phyloP scores from a whole-genome alignment of 2,329 filamentous ascomycete genomes.

The Tolypocladium guangdongense region DNA sequence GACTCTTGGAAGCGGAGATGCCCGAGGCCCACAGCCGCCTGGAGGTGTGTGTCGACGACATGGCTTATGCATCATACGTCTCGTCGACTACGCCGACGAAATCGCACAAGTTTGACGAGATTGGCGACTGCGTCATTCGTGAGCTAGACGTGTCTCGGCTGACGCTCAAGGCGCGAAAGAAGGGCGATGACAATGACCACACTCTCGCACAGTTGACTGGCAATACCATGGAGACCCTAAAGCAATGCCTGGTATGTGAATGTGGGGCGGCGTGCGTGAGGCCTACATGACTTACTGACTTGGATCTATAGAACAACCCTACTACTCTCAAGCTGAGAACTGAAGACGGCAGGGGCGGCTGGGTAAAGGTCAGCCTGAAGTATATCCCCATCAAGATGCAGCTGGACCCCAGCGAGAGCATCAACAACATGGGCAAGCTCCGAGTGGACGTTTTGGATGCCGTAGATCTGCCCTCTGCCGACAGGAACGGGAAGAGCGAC shows the following conservation, averaged over 20 bases:
- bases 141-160: conserved; percentile 95
- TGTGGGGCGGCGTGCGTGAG: neutral
- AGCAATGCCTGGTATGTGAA: conserved; percentile 65
- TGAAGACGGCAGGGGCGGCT: conserved; percentile 63
- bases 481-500: conserved; percentile 93
- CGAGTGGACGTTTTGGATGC: conserved; percentile 90
- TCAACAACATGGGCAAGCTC: conserved; percentile 96
- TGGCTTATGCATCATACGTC: conserved; percentile 79
- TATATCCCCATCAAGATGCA: conserved; percentile 92
- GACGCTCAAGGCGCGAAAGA: conserved; percentile 76
- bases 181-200: conserved; percentile 64
- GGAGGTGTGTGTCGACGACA: conserved; percentile 89
- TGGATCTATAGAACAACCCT: conserved; percentile 61
- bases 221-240: conserved; percentile 76
- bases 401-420: conserved; percentile 88
- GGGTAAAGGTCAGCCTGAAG: conserved; percentile 82
- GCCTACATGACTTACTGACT: neutral
- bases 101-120: conserved; percentile 72
- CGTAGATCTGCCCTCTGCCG: conserved; percentile 77
- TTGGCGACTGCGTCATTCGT: conserved; percentile 89
- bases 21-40: conserved; percentile 65
- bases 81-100: conserved; percentile 65
- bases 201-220: conserved; percentile 75
- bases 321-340: conserved; percentile 72
- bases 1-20: conserved; percentile 81